Evolutionary conservation across 495 filamentous ascomycete species (phyloP), one percentile per base, ranked within the genome.

Genomic region (Penicillium macrosclerotiorum): DNA sequence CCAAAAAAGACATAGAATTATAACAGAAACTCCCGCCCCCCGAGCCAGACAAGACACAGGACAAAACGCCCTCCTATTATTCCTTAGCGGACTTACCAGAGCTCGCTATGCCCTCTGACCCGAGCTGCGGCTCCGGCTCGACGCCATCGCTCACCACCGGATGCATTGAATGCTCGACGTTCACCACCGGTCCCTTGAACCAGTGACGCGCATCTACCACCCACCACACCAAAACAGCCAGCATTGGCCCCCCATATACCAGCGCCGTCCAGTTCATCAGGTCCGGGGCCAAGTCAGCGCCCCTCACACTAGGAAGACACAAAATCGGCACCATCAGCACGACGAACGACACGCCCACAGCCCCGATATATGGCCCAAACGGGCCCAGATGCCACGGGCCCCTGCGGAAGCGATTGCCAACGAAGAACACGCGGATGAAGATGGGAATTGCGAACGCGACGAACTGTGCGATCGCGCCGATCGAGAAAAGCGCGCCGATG

Each of bases 251-350:
- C n/a, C 83, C 86, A 58, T 85, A 90, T 23, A 90, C 86, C 25
- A 89, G 72, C 59, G 72, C 75, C 4, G 86, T 90, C 85, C 85
- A 89, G 49, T 88, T 89, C 85, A 89, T 89, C 43, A 70, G 30
- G 27, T 78, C 72, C 22, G 58, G 68, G 30, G 73, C 78, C 25
- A 89, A 54, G 63, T 88, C 69, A 1, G 47, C 63, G 4, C 82
- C 83, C 5, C 66, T 78, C 3, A 72, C 65, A 41, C 75, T 79
- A 5, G 86, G 86, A 26, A 90, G 70, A 63, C 84, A 88, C 34
- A 90, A 63, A 17, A 90, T 85, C 3, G 86, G 86, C 27, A 89
- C 65, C 84, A 90, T 89, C 5, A 89, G 69, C 5, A 77, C 23
- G 2, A 89, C 81, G 57, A 89, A 90, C 0, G 61, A 54, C 46